Evolutionary conservation across 164 flowering plant genomes (phyloP).

Genomic region (Nelumbo lutea): DNA sequence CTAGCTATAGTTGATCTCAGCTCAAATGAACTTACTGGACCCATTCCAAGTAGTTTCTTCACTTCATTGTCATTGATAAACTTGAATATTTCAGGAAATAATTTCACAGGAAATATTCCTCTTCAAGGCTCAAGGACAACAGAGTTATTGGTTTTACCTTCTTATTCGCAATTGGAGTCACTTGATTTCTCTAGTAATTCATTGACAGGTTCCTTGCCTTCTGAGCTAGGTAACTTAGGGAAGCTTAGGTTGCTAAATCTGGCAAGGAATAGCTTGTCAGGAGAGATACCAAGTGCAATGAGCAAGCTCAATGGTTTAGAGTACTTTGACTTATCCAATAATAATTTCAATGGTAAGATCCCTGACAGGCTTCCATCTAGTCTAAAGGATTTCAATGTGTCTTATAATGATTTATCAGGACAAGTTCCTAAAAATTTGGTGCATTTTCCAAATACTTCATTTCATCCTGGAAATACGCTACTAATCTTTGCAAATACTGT

Average conservation of each 20-base stretch:
- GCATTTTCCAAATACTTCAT: slow-evolving; percentile 50
- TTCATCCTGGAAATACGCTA: slow-evolving; percentile 63
- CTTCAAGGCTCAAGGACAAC: slow-evolving; percentile 46
- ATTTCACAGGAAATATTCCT: slow-evolving; percentile 61
- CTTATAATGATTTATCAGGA: slow-evolving; percentile 72
- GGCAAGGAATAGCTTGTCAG: slow-evolving; percentile 64
- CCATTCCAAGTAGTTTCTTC: slow-evolving; percentile 64
- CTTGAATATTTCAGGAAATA: slow-evolving; percentile 77
- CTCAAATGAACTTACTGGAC: slow-evolving; percentile 54
- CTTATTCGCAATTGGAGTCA: slow-evolving; percentile 53
- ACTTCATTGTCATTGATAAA: slow-evolving; percentile 42
- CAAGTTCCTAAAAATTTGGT: slow-evolving; percentile 61
- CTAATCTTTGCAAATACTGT: slow-evolving; percentile 26
- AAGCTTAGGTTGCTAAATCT: slow-evolving; percentile 63
- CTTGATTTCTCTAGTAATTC: slow-evolving; percentile 79
- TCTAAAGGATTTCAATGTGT: slow-evolving; percentile 56
- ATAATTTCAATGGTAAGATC: slow-evolving; percentile 59
- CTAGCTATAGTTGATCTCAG: slow-evolving; percentile 66
- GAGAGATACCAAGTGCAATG: slow-evolving; percentile 64
- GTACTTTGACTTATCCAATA: slow-evolving; percentile 70
- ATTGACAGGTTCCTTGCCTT: slow-evolving; percentile 53
- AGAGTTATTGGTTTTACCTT: slow-evolving; percentile 44
- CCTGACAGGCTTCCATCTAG: slow-evolving; percentile 58
- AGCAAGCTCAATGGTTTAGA: slow-evolving; percentile 54
- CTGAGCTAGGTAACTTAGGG: slow-evolving; percentile 56